A percentile compares a stretch with the other conserved stretches of the same genome.
These are phyloP conservation scores for Blastobotrys persicus DNA, from an alignment of 1,139 yeast genomes.

Conservation along the genomic window DNA sequence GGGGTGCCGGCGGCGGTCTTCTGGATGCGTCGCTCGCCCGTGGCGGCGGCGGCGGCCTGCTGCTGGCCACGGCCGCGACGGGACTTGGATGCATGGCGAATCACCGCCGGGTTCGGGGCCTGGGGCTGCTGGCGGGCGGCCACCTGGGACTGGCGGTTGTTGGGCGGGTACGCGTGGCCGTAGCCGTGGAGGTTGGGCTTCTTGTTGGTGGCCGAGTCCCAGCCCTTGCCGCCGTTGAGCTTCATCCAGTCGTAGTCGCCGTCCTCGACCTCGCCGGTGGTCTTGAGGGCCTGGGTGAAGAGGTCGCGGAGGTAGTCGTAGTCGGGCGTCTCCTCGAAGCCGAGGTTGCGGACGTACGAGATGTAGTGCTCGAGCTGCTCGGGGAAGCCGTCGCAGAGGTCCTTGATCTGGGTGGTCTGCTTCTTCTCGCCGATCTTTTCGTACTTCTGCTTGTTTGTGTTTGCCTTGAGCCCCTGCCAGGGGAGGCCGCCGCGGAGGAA, in stretches of 20 bases:
- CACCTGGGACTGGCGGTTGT: constrained; percentile 28
- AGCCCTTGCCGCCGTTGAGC: constrained; percentile 86
- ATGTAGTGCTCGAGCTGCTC: constrained; percentile 83
- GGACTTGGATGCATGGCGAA: constrained; percentile 35
- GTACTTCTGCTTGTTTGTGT: constrained; percentile 92
- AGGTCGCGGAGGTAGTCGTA: constrained; percentile 78
- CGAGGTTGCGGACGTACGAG: constrained; percentile 75
- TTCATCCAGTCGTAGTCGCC: constrained; percentile 95
- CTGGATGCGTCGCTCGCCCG: constrained; percentile 12
- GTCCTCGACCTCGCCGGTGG: constrained; percentile 71
- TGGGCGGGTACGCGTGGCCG: constrained; percentile 65
- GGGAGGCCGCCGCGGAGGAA: constrained; percentile 92
- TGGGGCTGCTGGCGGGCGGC: constrained; percentile 26
- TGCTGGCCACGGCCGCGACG: constrained; percentile 28
- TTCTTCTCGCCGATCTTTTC: constrained; percentile 96
- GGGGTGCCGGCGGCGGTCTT: constrained; percentile 7
- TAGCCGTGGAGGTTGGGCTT: constrained; percentile 91
- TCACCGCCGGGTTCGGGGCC: constrained; percentile 35
- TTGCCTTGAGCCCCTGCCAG: constrained; percentile 99
- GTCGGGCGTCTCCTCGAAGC: constrained; percentile 93
- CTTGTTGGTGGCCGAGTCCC: constrained; percentile 80
- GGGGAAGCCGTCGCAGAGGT: constrained; percentile 80
- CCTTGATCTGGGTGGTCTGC: constrained; percentile 76
- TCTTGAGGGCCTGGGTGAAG: constrained; percentile 69
- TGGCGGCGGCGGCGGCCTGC: constrained; percentile 10